Percentiles rank a stretch among this genome's conserved stretches.
These are phyloP conservation scores for Nyctanthes arbortristis DNA, from an alignment of 257 asterid species.

Conservation along the genomic window DNA sequence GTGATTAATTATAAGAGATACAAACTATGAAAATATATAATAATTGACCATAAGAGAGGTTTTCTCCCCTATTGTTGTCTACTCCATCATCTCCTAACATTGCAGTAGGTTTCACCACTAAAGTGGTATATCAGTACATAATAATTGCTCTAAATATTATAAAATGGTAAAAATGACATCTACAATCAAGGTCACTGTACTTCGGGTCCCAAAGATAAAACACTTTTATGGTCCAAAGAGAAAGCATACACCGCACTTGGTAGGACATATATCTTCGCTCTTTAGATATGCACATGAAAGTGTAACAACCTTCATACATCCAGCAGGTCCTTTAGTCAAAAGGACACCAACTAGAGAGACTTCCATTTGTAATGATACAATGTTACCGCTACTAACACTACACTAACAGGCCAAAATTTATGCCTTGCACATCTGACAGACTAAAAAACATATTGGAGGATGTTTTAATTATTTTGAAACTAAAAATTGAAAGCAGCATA, in stretches of 20 bases:
- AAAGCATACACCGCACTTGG: neutral
- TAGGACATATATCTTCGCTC: neutral
- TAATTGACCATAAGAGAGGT: neutral
- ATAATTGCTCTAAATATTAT: neutral
- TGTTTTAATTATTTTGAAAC: neutral
- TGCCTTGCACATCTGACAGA: neutral
- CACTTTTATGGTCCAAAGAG: neutral
- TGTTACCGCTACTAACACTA: neutral
- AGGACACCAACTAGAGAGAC: neutral
- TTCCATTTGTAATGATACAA: neutral
- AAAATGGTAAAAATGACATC: neutral
- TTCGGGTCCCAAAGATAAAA: neutral
- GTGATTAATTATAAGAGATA: neutral
- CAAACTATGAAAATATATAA: neutral
- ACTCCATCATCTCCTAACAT: neutral
- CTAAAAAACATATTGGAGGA: neutral
- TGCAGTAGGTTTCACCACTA: neutral
- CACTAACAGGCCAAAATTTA: neutral
- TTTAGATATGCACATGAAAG: too few relatives aligned
- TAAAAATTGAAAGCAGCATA: neutral
- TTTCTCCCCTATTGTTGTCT: neutral
- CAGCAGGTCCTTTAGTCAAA: neutral
- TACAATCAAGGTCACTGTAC: neutral
- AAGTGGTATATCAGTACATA: too few relatives aligned
- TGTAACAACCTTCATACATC: neutral